phyloP scores from a whole-genome alignment of 352 stramenopile species.

The Globisporangium camurandrum region DNA sequence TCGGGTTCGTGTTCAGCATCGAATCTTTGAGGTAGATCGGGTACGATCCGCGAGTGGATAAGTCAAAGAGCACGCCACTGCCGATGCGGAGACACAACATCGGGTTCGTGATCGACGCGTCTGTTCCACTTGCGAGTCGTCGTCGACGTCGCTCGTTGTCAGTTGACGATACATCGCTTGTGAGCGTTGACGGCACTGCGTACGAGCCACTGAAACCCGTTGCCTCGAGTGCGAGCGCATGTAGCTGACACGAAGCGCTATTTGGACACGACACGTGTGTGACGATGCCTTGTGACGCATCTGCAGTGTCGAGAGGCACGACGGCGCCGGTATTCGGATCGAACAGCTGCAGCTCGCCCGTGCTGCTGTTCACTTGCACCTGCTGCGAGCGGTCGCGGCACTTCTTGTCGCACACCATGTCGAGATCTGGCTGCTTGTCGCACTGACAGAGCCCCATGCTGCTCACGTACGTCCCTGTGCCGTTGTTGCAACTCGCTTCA shows the following conservation, averaged over 20 bases:
- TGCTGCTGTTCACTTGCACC: constrained; percentile 51
- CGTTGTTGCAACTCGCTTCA: constrained; percentile 52
- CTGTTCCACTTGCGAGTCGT: constrained; percentile 10
- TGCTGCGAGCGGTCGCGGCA: constrained; percentile 52
- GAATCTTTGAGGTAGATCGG: constrained; percentile 93
- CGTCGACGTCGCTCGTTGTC: constrained; percentile 2
- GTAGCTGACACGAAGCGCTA: constrained; percentile 40
- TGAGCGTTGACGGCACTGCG: constrained; percentile 24
- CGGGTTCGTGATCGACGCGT: constrained; percentile 58
- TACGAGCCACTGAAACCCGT: constrained; percentile 64
- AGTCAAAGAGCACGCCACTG: constrained; percentile 86
- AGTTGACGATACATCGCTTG: constrained; percentile 10
- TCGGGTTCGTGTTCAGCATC: constrained; percentile 91
- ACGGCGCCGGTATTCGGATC: constrained; percentile 31
- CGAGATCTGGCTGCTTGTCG: constrained; percentile 58
- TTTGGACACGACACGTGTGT: constrained; percentile 43
- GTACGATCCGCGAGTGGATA: constrained; percentile 69
- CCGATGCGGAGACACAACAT: constrained; percentile 81
- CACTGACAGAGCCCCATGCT: constrained; percentile 87
- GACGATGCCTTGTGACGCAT: constrained; percentile 22
- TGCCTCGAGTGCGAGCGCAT: constrained; percentile 35
- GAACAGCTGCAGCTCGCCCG: constrained; percentile 51
- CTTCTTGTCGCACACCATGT: constrained; percentile 68
- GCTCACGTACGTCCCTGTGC: constrained; percentile 62
- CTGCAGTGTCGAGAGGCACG: constrained; percentile 14